Conservation (phyloP, 345 rosid genomes). For the Eucalyptus sp. region DNA sequence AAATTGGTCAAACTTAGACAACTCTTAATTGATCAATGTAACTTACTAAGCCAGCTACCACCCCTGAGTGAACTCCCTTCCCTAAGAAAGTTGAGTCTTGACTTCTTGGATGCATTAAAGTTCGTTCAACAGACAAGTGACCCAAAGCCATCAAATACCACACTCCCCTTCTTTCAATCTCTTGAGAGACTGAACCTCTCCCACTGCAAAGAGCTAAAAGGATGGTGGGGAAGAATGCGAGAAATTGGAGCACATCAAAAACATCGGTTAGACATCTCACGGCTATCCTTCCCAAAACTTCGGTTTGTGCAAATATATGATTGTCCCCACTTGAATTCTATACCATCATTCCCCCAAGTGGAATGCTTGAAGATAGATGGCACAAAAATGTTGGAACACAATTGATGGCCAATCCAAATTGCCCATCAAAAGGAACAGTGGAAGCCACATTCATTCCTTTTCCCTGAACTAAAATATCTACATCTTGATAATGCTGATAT, state of each 20-base stretch:
- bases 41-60: rapidly evolving
- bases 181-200: rapidly evolving
- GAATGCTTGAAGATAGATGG: rapidly evolving
- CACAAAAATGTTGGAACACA: not conserved
- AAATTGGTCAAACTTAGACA: not conserved
- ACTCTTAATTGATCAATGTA: rapidly evolving
- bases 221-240: not conserved
- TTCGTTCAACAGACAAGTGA: too few relatives aligned
- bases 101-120: rapidly evolving
- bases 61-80: not conserved
- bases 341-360: not conserved
- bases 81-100: not conserved
- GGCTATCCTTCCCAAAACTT: not conserved
- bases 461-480: not conserved
- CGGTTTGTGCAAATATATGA: rapidly evolving
- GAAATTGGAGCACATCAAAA: not conserved
- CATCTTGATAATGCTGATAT: rapidly evolving
- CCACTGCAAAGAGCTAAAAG: rapidly evolving
- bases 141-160: too few relatives aligned
- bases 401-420: not conserved
- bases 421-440: not conserved
- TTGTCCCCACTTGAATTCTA: rapidly evolving
- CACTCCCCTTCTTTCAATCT: not conserved
- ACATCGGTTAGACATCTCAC: not conserved
- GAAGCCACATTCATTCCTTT: not conserved